These are phyloP conservation scores for Helminthosporium solani DNA, from an alignment of 2,329 filamentous ascomycete genomes.

Conservation along the genomic window DNA sequence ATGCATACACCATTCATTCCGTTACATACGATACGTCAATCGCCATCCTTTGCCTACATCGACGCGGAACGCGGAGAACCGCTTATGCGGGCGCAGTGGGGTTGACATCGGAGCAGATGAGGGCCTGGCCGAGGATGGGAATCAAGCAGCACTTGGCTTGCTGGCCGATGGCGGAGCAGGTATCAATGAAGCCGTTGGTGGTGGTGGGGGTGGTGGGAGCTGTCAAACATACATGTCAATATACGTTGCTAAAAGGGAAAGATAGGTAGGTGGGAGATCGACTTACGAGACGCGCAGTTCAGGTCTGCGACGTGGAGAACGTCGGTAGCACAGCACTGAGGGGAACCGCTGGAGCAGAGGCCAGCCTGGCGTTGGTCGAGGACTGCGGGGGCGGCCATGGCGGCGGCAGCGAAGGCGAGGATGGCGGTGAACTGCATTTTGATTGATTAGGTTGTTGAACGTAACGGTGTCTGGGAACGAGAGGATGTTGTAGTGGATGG, in stretches of 20 bases:
- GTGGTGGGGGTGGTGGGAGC: conserved; percentile 41
- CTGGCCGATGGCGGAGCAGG: conserved; percentile 54
- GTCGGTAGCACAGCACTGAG: conserved; percentile 64
- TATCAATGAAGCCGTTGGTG: conserved; percentile 47
- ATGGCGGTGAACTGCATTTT: conserved; percentile 39
- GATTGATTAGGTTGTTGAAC: conserved; percentile 15
- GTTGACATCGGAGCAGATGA: conserved; percentile 41
- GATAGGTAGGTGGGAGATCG: background rate
- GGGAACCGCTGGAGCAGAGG: conserved; percentile 37
- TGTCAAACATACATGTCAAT: conserved; percentile 20
- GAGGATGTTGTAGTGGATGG: conserved; percentile 9
- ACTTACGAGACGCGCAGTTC: conserved; percentile 58
- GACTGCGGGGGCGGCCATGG: conserved; percentile 33
- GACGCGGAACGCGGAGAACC: background rate
- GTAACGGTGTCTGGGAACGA: conserved; percentile 11
- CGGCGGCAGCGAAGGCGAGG: conserved; percentile 31
- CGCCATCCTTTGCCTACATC: background rate
- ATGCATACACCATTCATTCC: background rate
- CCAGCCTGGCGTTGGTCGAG: conserved; percentile 34
- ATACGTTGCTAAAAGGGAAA: background rate
- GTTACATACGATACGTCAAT: background rate
- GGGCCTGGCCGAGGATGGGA: conserved; percentile 49
- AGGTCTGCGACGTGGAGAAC: conserved; percentile 59
- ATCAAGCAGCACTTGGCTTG: conserved; percentile 60
- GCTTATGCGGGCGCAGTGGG: conserved; percentile 17